Percentiles rank a stretch among this genome's conserved stretches.
Conservation (phyloP, 148 eudicot species). For the Simmondsia chinensis region DNA sequence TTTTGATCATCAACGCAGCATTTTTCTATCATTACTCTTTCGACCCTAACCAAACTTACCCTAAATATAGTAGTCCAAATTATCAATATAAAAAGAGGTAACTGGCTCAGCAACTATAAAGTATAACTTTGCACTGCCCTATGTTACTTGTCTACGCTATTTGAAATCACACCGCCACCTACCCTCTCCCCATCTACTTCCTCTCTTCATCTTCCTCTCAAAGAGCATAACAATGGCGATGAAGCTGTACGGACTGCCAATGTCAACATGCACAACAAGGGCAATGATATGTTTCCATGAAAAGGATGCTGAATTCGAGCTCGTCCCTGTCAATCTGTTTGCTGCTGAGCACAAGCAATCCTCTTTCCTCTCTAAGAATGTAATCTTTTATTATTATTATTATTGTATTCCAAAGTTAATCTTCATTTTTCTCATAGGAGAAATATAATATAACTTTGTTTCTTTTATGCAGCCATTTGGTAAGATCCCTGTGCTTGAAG, state of each 20-base stretch:
- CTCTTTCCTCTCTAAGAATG: constrained; percentile 23
- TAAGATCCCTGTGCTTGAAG: constrained; percentile 35
- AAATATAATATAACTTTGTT: background rate
- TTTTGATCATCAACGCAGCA: too few relatives aligned
- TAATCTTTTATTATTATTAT: background rate
- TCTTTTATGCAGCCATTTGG: constrained; percentile 32
- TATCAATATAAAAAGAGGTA: too few relatives aligned
- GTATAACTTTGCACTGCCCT: too few relatives aligned
- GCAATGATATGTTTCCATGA: constrained; percentile 17
- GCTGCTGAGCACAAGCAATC: constrained; percentile 16
- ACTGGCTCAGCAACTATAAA: too few relatives aligned
- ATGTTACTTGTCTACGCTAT: too few relatives aligned
- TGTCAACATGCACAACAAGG: constrained; percentile 23
- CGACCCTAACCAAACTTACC: too few relatives aligned
- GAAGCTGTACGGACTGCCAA: constrained; percentile 19
- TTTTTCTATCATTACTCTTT: too few relatives aligned
- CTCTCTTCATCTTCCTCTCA: background rate
- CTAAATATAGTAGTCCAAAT: too few relatives aligned
- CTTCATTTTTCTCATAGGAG: too few relatives aligned
- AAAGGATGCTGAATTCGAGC: constrained; percentile 19
- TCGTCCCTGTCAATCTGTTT: constrained; percentile 15
- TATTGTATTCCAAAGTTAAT: too few relatives aligned
- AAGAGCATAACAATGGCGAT: constrained; percentile 7
- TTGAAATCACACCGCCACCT: background rate
- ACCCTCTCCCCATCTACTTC: background rate